A percentile compares a stretch with the other conserved stretches of the same genome.
Evolutionary conservation across 2,329 filamentous ascomycete genomes (phyloP).

Genomic region (Epichloe amarillans): DNA sequence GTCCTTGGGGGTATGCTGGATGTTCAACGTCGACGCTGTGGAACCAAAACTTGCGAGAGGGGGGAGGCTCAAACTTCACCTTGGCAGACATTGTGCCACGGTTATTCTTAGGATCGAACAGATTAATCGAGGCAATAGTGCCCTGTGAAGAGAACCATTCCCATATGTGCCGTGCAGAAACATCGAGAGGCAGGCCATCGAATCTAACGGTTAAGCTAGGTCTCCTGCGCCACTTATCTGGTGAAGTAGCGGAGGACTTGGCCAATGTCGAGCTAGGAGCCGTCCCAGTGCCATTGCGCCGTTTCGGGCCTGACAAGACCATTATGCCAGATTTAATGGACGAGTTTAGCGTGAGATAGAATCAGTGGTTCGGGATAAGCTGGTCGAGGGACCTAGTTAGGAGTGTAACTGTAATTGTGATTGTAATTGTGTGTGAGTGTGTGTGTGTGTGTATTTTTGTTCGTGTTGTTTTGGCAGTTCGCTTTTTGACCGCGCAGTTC

Average conservation of each 20-base stretch:
- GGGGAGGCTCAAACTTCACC: conserved; percentile 44
- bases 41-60: conserved; percentile 39
- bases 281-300: not conserved
- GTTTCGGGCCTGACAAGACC: not conserved
- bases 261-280: not conserved
- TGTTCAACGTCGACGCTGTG: conserved; percentile 17
- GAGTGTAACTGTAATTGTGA: not conserved
- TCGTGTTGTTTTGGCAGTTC: not conserved
- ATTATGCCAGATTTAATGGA: not conserved
- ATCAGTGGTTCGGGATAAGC: not conserved
- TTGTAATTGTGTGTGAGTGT: too few species aligned
- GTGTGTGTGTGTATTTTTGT: not conserved
- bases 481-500: not conserved
- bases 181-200: conserved; percentile 19
- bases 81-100: conserved; percentile 19
- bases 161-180: conserved; percentile 33
- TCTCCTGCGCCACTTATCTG: conserved; percentile 20
- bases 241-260: not conserved
- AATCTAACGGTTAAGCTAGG: conserved; percentile 20
- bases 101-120: conserved; percentile 16
- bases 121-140: conserved; percentile 40
- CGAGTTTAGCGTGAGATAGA: not conserved
- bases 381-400: not conserved
- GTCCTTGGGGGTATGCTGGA: conserved; percentile 10
- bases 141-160: conserved; percentile 38